Evolutionary conservation across 768 basidiomycete species (phyloP).

Genomic region (Albatrellus ellisii): DNA sequence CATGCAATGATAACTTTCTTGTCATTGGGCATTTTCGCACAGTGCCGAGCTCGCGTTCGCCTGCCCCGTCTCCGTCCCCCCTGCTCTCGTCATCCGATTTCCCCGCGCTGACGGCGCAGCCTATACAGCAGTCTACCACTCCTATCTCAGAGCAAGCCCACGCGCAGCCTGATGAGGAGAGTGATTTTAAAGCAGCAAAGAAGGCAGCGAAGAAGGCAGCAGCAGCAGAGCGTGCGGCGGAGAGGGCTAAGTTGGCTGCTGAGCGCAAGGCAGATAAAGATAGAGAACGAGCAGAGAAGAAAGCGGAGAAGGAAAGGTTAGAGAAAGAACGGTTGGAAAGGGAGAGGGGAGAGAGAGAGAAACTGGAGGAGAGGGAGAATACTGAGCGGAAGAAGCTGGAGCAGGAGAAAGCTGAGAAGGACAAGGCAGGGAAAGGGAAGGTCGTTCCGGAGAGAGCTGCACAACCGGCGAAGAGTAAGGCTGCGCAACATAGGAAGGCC

Average conservation of each 20-base stretch:
- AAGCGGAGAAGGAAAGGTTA: conserved; percentile 26
- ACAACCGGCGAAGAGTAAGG: conserved; percentile 19
- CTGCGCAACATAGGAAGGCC: conserved; percentile 11
- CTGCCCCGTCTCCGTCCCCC: conserved; percentile 21
- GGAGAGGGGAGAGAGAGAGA: conserved; percentile 29
- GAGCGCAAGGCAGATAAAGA: conserved; percentile 43
- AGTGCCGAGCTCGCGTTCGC: conserved; percentile 9
- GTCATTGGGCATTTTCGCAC: conserved; percentile 12
- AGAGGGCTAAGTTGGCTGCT: conserved; percentile 48
- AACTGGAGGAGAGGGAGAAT: conserved; percentile 17
- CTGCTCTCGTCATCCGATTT: conserved; percentile 60
- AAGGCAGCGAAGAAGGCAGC: conserved; percentile 48
- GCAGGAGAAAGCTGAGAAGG: conserved; percentile 22
- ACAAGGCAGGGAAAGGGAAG: conserved; percentile 15
- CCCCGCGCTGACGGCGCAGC: conserved; percentile 46
- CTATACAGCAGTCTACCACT: conserved; percentile 19
- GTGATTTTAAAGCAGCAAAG: conserved; percentile 45
- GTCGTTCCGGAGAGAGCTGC: conserved; percentile 9
- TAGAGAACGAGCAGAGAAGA: conserved; percentile 51
- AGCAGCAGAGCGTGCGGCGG: conserved; percentile 47
- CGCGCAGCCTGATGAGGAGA: conserved; percentile 19
- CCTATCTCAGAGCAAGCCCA: conserved; percentile 20
- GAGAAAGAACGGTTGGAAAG: conserved; percentile 26
- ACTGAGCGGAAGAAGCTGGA: conserved; percentile 25
- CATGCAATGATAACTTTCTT: conserved; percentile 18